Conservation (phyloP, 2,329 filamentous ascomycete genomes). For the Nectriaceae sp. region DNA sequence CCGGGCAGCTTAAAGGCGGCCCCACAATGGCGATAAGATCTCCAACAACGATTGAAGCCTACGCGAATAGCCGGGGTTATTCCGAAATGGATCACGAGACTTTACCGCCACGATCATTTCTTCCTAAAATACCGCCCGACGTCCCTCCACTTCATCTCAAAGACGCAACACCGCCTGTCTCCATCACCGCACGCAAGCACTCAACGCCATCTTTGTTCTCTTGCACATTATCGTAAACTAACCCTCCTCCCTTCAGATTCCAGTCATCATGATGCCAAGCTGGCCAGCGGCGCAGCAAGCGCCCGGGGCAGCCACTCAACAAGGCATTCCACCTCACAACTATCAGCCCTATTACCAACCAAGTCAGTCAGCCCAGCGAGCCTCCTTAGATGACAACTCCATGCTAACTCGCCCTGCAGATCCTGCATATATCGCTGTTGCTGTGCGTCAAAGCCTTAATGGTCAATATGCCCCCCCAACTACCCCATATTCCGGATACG, state of each 20-base stretch:
- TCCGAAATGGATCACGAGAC: conserved; percentile 26
- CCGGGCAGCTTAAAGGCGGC: conserved; percentile 10
- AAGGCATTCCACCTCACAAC: conserved; percentile 28
- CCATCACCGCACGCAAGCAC: conserved; percentile 9
- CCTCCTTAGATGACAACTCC: not conserved
- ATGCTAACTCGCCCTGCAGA: conserved; percentile 36
- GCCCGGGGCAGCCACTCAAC: not conserved
- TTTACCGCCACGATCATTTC: conserved; percentile 25
- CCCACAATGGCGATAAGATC: conserved; percentile 23
- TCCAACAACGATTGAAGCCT: conserved; percentile 1
- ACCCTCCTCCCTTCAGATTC: conserved; percentile 21
- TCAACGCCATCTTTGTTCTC: conserved; percentile 15
- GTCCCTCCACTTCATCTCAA: conserved; percentile 11
- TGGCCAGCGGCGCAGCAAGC: conserved; percentile 39
- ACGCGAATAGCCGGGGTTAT: conserved; percentile 15
- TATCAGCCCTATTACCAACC: conserved; percentile 43
- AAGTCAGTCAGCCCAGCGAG: conserved; percentile 33
- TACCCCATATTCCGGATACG: conserved; percentile 35
- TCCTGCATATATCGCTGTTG: conserved; percentile 62
- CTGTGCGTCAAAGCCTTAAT: conserved; percentile 64
- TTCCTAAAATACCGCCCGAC: conserved; percentile 27
- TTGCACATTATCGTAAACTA: conserved; percentile 24
- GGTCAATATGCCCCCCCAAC: conserved; percentile 44
- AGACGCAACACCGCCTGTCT: conserved; percentile 10
- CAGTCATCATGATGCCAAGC: conserved; percentile 36